A percentile compares a stretch with the other conserved stretches of the same genome.
Conservation (phyloP, 2,329 filamentous ascomycete genomes). For the Taxawa tesnikishii region DNA sequence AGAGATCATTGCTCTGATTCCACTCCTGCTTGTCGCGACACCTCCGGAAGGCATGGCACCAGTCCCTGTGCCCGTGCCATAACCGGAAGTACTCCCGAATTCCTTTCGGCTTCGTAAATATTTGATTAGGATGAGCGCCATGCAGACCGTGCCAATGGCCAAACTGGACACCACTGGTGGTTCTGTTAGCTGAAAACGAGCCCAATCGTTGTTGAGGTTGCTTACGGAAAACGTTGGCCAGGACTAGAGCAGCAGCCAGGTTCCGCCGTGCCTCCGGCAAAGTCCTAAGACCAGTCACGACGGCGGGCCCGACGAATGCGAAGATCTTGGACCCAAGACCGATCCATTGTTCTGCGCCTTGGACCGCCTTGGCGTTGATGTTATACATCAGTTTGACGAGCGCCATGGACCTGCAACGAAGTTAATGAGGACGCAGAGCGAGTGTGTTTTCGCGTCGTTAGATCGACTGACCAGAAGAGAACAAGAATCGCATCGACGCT, state of each 20-base stretch:
- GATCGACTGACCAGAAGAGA: slow-evolving; percentile 5
- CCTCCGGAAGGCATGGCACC: background rate
- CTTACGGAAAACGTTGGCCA: slow-evolving; percentile 9
- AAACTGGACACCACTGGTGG: slow-evolving; percentile 9
- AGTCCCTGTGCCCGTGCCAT: slow-evolving; percentile 3
- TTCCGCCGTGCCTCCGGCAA: slow-evolving; percentile 6
- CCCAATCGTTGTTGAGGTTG: background rate
- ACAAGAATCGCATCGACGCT: slow-evolving; percentile 8
- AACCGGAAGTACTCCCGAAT: slow-evolving; percentile 6
- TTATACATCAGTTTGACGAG: slow-evolving; percentile 10
- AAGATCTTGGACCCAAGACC: slow-evolving; percentile 5
- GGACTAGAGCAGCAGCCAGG: slow-evolving; percentile 4
- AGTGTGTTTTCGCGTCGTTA: too few species aligned
- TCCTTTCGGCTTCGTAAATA: slow-evolving; percentile 8
- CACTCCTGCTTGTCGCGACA: background rate
- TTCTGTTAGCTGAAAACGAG: background rate
- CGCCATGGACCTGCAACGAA: slow-evolving; percentile 8
- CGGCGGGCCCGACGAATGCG: slow-evolving; percentile 7
- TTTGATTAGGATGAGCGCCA: slow-evolving; percentile 10
- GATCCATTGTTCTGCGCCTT: slow-evolving; percentile 2
- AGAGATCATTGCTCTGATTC: background rate
- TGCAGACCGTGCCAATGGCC: slow-evolving; percentile 8
- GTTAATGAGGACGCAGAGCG: too few species aligned
- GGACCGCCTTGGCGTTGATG: slow-evolving; percentile 3
- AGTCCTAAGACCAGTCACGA: slow-evolving; percentile 6